A percentile compares a stretch with the other conserved stretches of the same genome.
Conservation (phyloP, 495 filamentous ascomycete genomes). For the Talaromyces wortmannii region DNA sequence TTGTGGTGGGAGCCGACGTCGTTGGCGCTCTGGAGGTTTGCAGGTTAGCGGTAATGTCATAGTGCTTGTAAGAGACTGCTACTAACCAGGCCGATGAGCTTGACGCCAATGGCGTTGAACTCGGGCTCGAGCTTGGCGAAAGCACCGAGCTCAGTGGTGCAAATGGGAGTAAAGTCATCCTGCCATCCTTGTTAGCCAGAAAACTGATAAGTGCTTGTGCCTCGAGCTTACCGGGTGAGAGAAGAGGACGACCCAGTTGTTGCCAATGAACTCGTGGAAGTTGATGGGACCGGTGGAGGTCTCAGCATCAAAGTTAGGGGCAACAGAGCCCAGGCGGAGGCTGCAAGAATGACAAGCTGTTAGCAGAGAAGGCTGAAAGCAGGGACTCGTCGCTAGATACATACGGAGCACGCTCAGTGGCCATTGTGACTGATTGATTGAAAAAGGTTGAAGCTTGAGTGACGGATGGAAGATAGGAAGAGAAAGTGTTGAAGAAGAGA, state of each 20-base stretch:
- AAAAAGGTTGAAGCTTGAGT: background rate
- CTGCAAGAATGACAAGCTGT: slow-evolving; percentile 20
- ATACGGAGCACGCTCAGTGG: slow-evolving; percentile 45
- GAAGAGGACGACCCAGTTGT: slow-evolving; percentile 94
- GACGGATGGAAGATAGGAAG: background rate
- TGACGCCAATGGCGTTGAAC: slow-evolving; percentile 87
- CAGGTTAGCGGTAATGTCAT: slow-evolving; percentile 28
- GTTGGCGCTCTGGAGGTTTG: slow-evolving; percentile 29
- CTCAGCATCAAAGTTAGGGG: slow-evolving; percentile 90
- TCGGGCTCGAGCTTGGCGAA: slow-evolving; percentile 96
- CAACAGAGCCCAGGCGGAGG: slow-evolving; percentile 82
- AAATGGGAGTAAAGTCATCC: slow-evolving; percentile 83
- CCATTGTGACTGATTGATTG: slow-evolving; percentile 36
- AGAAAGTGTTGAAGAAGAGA: slow-evolving; percentile 1
- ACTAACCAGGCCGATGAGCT: slow-evolving; percentile 91
- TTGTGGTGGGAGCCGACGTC: slow-evolving; percentile 47
- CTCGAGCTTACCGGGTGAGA: slow-evolving; percentile 81
- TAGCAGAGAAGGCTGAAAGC: background rate
- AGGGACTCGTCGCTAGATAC: background rate
- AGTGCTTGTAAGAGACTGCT: too few species aligned
- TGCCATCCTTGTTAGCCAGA: slow-evolving; percentile 5
- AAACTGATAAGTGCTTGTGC: too few species aligned
- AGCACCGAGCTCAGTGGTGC: slow-evolving; percentile 97
- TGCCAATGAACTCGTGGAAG: slow-evolving; percentile 95
- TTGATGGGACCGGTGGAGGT: slow-evolving; percentile 88